These are phyloP conservation scores for Botrytis sinoallii DNA, from an alignment of 2,329 filamentous ascomycete species.

Conservation along the genomic window DNA sequence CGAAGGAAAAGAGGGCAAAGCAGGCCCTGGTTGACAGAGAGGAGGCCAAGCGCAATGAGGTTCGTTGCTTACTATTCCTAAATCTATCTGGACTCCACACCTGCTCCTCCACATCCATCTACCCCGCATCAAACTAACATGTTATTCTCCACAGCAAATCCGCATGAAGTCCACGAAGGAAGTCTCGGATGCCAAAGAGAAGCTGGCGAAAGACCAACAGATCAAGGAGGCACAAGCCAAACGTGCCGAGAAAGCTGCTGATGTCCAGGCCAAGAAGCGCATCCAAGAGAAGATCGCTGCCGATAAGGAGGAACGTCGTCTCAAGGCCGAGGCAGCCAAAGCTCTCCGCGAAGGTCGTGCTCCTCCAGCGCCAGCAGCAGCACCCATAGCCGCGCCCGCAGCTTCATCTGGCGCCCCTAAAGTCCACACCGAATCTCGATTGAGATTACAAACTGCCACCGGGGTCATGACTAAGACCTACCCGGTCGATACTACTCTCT, in stretches of 20 bases:
- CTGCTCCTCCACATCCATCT: conserved; percentile 1
- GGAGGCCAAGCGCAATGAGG: conserved; percentile 82
- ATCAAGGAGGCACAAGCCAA: conserved; percentile 88
- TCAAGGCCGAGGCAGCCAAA: conserved; percentile 82
- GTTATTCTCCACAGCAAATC: conserved; percentile 50
- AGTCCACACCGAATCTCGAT: conserved; percentile 71
- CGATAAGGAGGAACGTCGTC: conserved; percentile 84
- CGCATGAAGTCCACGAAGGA: conserved; percentile 88
- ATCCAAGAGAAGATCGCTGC: conserved; percentile 93
- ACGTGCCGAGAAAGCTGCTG: conserved; percentile 81
- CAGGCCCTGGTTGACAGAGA: conserved; percentile 73
- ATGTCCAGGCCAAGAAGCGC: conserved; percentile 79
- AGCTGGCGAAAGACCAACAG: conserved; percentile 81
- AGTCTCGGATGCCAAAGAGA: conserved; percentile 83
- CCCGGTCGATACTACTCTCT: conserved; percentile 84
- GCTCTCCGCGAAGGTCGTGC: conserved; percentile 76
- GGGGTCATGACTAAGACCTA: conserved; percentile 86
- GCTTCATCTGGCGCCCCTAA: conserved; percentile 43
- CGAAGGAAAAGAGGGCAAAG: conserved; percentile 68
- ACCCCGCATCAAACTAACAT: not conserved
- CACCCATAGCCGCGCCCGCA: conserved; percentile 40
- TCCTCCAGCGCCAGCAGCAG: conserved; percentile 40
- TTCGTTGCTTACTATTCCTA: conserved; percentile 38
- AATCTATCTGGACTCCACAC: not conserved
- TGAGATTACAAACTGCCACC: conserved; percentile 72